These are phyloP conservation scores for Pistacia atlantica DNA, from an alignment of 345 rosid species.

Conservation along the genomic window DNA sequence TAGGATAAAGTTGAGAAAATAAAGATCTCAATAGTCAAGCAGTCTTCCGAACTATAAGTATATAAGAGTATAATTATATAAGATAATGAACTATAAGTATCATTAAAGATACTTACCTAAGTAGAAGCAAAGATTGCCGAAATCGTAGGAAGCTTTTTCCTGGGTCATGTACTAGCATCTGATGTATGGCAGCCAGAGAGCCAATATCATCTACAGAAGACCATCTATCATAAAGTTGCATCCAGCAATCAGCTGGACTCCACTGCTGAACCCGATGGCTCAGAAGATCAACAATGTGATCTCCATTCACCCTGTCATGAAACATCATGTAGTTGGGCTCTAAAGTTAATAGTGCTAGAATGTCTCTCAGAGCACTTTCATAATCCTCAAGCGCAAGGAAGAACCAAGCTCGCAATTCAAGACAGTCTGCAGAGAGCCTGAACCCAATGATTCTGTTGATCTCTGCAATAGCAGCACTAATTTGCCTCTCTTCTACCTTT, in stretches of 20 bases:
- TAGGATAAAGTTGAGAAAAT: neutral
- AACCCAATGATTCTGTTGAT: conserved; percentile 64
- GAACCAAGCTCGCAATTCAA: conserved; percentile 88
- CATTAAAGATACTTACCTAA: conserved; percentile 54
- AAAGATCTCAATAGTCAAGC: neutral
- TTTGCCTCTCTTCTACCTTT: conserved; percentile 58
- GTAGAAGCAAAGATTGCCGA: conserved; percentile 89
- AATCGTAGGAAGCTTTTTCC: conserved; percentile 72
- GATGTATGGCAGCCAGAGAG: conserved; percentile 82
- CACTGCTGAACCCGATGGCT: conserved; percentile 40
- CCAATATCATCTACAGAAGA: conserved; percentile 94
- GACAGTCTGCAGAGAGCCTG: conserved; percentile 73
- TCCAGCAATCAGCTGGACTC: conserved; percentile 85
- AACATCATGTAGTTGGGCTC: conserved; percentile 72
- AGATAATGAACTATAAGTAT: conserved; percentile 1
- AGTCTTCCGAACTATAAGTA: neutral
- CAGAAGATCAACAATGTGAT: conserved; percentile 61
- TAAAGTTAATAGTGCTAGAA: conserved; percentile 66
- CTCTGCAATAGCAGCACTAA: conserved; percentile 67
- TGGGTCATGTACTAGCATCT: conserved; percentile 83
- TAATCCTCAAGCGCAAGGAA: conserved; percentile 71
- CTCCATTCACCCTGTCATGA: conserved; percentile 55
- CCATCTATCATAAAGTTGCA: conserved; percentile 87
- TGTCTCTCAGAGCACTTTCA: conserved; percentile 70
- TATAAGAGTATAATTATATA: conserved; percentile 4